Conservation (phyloP, 2,329 filamentous ascomycete genomes). For the Aureobasidium sp. region DNA sequence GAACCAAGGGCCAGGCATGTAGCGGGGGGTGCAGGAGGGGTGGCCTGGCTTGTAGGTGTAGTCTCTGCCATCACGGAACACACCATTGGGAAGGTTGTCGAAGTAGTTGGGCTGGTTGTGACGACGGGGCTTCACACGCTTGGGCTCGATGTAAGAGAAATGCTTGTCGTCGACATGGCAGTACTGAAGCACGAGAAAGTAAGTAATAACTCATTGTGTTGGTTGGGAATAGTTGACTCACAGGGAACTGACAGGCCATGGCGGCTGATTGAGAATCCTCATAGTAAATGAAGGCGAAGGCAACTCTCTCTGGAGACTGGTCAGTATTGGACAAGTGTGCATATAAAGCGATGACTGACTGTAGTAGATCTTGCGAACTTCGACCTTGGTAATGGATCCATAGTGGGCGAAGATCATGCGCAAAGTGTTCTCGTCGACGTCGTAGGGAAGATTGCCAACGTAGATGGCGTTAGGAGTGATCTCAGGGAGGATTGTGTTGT, state of each 20-base stretch:
- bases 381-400: slow-evolving; percentile 8
- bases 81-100: neutral
- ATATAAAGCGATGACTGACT: neutral
- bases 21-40: neutral
- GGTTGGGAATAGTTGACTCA: neutral
- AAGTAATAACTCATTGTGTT: neutral
- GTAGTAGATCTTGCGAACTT: neutral
- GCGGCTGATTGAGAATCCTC: neutral
- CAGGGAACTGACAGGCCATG: neutral
- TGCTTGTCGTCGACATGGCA: neutral
- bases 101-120: neutral
- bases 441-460: slow-evolving; percentile 12
- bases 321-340: neutral
- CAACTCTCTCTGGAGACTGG: neutral
- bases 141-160: neutral
- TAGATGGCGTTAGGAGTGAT: slow-evolving; percentile 7
- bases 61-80: neutral
- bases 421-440: neutral
- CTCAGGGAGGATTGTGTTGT: neutral
- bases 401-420: slow-evolving; percentile 7
- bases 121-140: neutral
- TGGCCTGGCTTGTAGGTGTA: neutral
- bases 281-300: neutral
- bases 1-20: neutral
- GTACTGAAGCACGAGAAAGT: neutral